phyloP scores from a whole-genome alignment of 345 rosid species.

The Salix suchowensis region DNA sequence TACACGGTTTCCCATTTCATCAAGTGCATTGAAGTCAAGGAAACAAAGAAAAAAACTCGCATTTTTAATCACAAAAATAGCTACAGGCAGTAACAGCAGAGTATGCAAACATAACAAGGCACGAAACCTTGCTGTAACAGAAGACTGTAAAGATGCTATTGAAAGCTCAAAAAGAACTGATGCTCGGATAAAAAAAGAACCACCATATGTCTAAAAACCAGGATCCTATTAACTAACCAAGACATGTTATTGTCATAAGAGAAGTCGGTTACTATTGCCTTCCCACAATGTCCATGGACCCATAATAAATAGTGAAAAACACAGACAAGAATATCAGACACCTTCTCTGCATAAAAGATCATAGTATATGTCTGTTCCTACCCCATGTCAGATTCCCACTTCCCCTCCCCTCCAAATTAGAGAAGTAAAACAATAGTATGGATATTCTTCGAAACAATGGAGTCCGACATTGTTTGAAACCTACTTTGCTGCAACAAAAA shows the following conservation, averaged over 20 bases:
- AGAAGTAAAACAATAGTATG: slow-evolving; percentile 21
- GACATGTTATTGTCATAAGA: not conserved
- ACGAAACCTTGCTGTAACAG: no score
- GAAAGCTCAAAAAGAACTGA: no score
- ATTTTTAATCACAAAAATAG: not conserved
- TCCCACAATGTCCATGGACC: not conserved
- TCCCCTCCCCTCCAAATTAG: not conserved
- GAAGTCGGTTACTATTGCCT: not conserved
- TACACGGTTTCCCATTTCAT: slow-evolving; percentile 82
- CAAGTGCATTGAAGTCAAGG: slow-evolving; percentile 65
- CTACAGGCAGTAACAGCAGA: not conserved
- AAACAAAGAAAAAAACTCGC: slow-evolving; percentile 16
- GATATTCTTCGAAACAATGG: slow-evolving; percentile 80
- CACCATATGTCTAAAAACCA: no score
- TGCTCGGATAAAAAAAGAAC: no score
- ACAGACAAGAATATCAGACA: not conserved
- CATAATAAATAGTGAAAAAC: slow-evolving; percentile 1
- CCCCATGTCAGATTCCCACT: no score
- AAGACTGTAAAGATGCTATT: no score
- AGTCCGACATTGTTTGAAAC: slow-evolving; percentile 90
- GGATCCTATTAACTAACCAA: no score
- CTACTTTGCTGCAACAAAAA: slow-evolving; percentile 73
- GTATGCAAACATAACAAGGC: not conserved
- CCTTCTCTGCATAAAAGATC: not conserved
- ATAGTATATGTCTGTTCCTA: not conserved